A percentile compares a stretch with the other conserved stretches of the same genome.
phyloP scores from a whole-genome alignment of 148 eudicot species.

The Camellia sinensis region DNA sequence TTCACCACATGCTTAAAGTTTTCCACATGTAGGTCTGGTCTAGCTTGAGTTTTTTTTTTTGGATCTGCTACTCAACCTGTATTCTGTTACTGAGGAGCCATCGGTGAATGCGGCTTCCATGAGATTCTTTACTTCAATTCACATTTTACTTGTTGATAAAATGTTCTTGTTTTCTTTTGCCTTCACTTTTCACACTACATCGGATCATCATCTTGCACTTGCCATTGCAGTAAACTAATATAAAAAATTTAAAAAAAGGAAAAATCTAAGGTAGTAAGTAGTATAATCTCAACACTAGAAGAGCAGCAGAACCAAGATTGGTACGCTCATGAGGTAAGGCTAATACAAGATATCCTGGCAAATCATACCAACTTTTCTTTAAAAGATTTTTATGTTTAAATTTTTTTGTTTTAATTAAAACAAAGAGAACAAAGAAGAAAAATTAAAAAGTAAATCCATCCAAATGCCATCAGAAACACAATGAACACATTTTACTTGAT shows the following conservation, averaged over 20 bases:
- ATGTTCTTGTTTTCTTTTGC: not conserved
- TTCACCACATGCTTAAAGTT: too few relatives aligned
- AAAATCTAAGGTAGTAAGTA: not conserved
- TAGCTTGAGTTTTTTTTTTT: too few relatives aligned
- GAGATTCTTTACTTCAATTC: not conserved
- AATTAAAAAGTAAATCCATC: not conserved
- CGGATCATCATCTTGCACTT: not conserved
- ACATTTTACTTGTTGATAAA: not conserved
- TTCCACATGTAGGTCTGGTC: too few relatives aligned
- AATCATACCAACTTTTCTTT: not conserved
- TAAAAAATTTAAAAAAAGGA: not conserved
- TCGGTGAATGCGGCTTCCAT: too few relatives aligned
- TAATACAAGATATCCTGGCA: not conserved
- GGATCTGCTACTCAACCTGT: too few relatives aligned
- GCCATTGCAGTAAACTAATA: not conserved
- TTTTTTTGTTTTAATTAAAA: too few relatives aligned
- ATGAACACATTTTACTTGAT: not conserved
- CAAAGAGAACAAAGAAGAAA: not conserved
- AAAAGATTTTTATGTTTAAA: too few relatives aligned
- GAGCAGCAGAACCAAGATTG: not conserved
- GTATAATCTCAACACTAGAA: not conserved
- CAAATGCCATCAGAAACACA: slow-evolving; percentile 8
- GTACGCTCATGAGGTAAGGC: too few relatives aligned
- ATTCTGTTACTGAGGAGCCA: too few relatives aligned
- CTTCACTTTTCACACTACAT: not conserved